Base-by-base conservation (phyloP, 2,329 filamentous ascomycete genomes). In the Fusarium gaditjirri region DNA sequence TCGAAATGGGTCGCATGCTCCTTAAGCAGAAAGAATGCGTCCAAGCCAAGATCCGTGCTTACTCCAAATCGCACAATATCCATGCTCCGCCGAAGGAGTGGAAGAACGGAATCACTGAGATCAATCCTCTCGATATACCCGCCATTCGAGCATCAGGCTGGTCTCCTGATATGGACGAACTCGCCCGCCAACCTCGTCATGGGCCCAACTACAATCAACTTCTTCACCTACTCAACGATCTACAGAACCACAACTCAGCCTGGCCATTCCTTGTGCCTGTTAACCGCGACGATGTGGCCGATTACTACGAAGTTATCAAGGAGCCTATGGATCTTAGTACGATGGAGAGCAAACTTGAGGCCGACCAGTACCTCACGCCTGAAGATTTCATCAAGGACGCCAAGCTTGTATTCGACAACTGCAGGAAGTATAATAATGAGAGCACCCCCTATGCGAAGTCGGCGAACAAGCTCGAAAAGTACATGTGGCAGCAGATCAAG, bases 281-380 rank as follows among this genome's bases (percentile, higher is more conserved):
- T 74, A 98, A 97, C 80, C 91, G 92, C 74, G 96, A 99, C 77
- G 96, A 98, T 74, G 96, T 99, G 0, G 91, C 94, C n/a, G 96
- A 99, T 81, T 99, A 99, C 84, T 98, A 98, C 85, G 94, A 97
- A 66, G 95, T 98, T 68, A 99, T 99, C 85, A 95, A 95, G 79
- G 93, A 97, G 81, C 96, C 96, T 39, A 99, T 99, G 96, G 96
- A 98, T 79, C 86, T 98, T 52, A 92, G 90, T 52, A 98, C 95
- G 25, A 98, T 99, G 95, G 96, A 98, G 82, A 91, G 90, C 75
- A 97, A 97, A 82, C 92, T 98, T 71, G 95, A 98, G 78, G 94
- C 94, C 42, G 96, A 98, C 82, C 89, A 95, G 78, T 99, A 99
- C 79, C 89, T 91, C 21, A 94, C 90, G 0, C 95, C 96, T 0